Conservation (phyloP, 768 basidiomycete species). For the Leucosporidium scottii region DNA sequence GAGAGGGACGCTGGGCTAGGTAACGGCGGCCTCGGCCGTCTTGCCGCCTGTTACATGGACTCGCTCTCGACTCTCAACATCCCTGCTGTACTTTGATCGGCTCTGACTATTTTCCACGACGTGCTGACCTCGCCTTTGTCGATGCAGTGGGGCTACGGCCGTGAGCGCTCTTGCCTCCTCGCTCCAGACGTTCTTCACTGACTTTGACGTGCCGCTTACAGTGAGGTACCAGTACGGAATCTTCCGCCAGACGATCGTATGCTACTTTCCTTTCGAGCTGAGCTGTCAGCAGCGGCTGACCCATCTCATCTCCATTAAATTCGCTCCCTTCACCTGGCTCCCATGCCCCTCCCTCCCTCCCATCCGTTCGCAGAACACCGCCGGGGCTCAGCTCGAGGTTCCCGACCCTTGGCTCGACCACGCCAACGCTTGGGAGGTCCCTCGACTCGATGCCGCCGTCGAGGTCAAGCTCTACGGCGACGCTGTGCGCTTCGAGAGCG, state of each 20-base stretch:
- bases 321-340: no score
- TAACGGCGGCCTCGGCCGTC: constrained; percentile 88
- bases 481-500: constrained; percentile 59
- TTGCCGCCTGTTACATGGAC: constrained; percentile 93
- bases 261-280: no score
- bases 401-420: constrained; percentile 84
- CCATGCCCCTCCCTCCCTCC: no score
- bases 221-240: constrained; percentile 65
- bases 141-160: constrained; percentile 2
- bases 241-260: constrained; percentile 60
- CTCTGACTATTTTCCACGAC: constrained; percentile 58
- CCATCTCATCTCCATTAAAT: no score
- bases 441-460: constrained; percentile 36
- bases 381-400: constrained; percentile 3
- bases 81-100: constrained; percentile 46
- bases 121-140: not conserved
- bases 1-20: constrained; percentile 93
- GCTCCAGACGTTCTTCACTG: no score
- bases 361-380: not conserved
- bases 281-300: no score
- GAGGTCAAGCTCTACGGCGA: constrained; percentile 77
- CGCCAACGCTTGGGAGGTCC: constrained; percentile 54
- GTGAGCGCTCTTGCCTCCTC: no score
- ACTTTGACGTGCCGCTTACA: no score
- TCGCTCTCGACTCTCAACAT: constrained; percentile 56